Percentiles rank a stretch among this genome's conserved stretches.
Evolutionary conservation across 768 basidiomycete genomes (phyloP).

Genomic region (Collybia sordida): DNA sequence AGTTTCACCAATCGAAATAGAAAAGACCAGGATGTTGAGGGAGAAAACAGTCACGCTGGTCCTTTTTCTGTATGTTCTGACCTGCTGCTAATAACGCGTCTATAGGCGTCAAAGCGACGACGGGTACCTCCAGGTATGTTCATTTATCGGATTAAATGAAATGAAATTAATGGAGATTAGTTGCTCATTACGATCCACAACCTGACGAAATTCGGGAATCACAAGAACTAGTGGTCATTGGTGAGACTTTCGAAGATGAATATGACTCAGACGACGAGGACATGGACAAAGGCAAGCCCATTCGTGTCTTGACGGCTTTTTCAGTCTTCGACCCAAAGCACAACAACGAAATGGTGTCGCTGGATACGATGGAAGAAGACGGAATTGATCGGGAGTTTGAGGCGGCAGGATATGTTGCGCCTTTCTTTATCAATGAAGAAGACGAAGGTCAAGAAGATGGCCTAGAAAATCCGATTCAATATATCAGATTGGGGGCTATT

Average conservation of each 20-base stretch:
- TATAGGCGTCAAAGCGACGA: conserved; percentile 26
- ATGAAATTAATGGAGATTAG: conserved; percentile 22
- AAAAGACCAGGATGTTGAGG: conserved; percentile 12
- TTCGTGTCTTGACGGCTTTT: conserved; percentile 59
- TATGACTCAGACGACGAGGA: not conserved
- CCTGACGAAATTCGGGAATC: conserved; percentile 34
- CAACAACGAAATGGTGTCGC: conserved; percentile 43
- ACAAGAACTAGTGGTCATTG: conserved; percentile 32
- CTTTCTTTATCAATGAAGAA: conserved; percentile 53
- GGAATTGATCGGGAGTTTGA: conserved; percentile 41
- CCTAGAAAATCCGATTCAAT: conserved; percentile 23
- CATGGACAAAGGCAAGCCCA: conserved; percentile 44
- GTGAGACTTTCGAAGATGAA: conserved; percentile 32
- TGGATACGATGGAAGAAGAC: conserved; percentile 46
- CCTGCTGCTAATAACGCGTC: not conserved
- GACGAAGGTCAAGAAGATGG: conserved; percentile 63
- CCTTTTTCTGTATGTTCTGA: not conserved
- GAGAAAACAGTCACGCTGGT: conserved; percentile 19
- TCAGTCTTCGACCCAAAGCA: conserved; percentile 56
- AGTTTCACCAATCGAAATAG: conserved; percentile 17
- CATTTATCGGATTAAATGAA: not conserved
- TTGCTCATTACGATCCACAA: conserved; percentile 34
- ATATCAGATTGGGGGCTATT: conserved; percentile 48
- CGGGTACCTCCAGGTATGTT: conserved; percentile 18
- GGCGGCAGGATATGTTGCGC: conserved; percentile 54